Conservation (phyloP, 139 green algal genomes). For the Chlorella sp. region DNA sequence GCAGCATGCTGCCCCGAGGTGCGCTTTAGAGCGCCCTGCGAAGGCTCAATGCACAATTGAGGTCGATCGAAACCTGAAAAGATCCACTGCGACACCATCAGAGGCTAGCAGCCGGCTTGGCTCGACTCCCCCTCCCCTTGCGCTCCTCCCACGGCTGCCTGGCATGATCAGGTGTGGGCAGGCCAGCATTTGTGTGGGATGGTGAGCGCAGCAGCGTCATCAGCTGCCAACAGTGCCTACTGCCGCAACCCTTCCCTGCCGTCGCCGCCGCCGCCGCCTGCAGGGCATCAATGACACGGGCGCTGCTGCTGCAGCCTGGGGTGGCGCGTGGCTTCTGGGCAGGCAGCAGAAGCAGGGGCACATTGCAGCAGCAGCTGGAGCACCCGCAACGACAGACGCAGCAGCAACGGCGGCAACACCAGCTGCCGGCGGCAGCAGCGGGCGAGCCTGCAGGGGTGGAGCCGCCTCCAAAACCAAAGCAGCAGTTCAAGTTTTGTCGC, state of each 20-base stretch:
- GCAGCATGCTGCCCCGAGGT: no score
- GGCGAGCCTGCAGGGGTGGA: background rate
- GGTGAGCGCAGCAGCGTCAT: no score
- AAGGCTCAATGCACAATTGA: no score
- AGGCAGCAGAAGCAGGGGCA: background rate
- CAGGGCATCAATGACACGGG: background rate
- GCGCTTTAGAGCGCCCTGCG: no score
- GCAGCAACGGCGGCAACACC: background rate
- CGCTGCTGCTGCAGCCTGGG: background rate
- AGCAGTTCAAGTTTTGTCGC: conserved; percentile 57
- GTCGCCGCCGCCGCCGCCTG: background rate
- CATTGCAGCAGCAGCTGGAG: background rate
- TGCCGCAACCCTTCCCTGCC: background rate
- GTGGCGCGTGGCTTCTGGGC: background rate
- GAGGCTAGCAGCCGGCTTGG: no score
- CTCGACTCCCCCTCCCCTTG: no score
- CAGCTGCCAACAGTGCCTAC: background rate
- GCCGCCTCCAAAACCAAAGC: conserved; percentile 24
- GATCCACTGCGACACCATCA: no score
- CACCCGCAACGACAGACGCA: conserved; percentile 5
- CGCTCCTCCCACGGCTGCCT: no score
- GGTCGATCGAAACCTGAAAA: no score
- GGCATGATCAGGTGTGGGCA: background rate
- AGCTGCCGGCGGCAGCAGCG: background rate
- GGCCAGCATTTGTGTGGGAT: no score